Base-by-base conservation (phyloP, 1,284 basidiomycete genomes). In the Chalciporus sp. region DNA sequence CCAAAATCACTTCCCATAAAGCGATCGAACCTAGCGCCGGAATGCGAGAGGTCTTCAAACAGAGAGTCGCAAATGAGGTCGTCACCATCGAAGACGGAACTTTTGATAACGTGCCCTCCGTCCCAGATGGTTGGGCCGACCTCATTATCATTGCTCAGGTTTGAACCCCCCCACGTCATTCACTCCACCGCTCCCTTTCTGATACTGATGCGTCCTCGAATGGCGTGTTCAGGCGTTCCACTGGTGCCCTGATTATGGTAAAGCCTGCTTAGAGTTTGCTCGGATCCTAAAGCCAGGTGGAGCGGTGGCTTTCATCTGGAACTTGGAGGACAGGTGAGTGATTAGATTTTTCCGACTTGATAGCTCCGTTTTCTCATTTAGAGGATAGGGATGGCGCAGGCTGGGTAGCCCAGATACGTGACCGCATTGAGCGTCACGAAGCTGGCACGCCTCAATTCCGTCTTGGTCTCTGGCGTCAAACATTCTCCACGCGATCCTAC, bases 11-110 rank as follows among this genome's bases (percentile, higher is more conserved):
- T 40, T 64, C 77, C 52, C 68, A 90, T 17, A 77, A 72, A 51
- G 89, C 90, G 4, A 60, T 89, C 35, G 90, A 93, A 65, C 90
- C 90, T 14, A 88, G 85, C 61, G 75, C 76, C 47, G 89, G 87
- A 52, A 90, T 90, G 88, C 79, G 88, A 56, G 73, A 77, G 7
- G 73, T 79, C 4, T 88, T 90, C 69, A 59, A 69, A 17, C 75
- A 81, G 56, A 79, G 75, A 11, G 72, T 85, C 6, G 52, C 60
- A 6, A 82, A 90, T 63, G 60, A 73, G 26, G 76, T 82, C 9
- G 80, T 83, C 26, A 75, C 76, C 23, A 68, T 81, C 47, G 56
- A 61, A 6, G 77, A 88, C 11, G 90, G 90, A 29, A 83, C 83
- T 0, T 92, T 92, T 62, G 81, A 86, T 33, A 64, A 69, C 1